Percentiles rank a stretch among this genome's conserved stretches.
Evolutionary conservation across 495 filamentous ascomycete genomes (phyloP).

Genomic region (Annulohypoxylon maeteangense): DNA sequence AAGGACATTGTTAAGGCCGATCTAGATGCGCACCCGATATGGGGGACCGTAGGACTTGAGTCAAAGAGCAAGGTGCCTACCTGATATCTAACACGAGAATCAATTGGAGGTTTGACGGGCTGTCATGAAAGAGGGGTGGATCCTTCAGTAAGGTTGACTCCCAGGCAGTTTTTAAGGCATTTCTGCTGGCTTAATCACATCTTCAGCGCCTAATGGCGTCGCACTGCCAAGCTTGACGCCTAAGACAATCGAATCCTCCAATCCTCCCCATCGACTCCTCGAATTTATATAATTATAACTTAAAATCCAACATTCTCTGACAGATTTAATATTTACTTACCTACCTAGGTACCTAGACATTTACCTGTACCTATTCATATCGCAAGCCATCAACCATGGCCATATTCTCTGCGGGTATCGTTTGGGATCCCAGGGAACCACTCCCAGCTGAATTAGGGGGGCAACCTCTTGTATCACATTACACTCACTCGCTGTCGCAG

Average conservation of each 20-base stretch:
- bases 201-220: background rate
- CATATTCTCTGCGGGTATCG: constrained; percentile 1
- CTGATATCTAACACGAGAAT: background rate
- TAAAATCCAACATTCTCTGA: too few species aligned
- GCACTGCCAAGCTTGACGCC: background rate
- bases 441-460: constrained; percentile 5
- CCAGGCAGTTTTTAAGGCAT: background rate
- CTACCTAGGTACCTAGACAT: too few species aligned
- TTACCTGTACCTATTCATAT: background rate
- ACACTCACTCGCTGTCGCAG: background rate
- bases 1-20: background rate
- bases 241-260: background rate
- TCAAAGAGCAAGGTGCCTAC: background rate
- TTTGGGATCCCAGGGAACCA: constrained; percentile 3
- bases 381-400: background rate
- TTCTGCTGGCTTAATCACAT: background rate
- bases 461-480: background rate
- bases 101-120: background rate
- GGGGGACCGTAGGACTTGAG: background rate
- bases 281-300: background rate
- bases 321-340: too few species aligned
- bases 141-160: background rate
- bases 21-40: background rate
- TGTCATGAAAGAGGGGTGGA: background rate
- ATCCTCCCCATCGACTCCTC: background rate